phyloP scores from a whole-genome alignment of 2,329 filamentous ascomycete species.

The Zymoseptoria brevis region DNA sequence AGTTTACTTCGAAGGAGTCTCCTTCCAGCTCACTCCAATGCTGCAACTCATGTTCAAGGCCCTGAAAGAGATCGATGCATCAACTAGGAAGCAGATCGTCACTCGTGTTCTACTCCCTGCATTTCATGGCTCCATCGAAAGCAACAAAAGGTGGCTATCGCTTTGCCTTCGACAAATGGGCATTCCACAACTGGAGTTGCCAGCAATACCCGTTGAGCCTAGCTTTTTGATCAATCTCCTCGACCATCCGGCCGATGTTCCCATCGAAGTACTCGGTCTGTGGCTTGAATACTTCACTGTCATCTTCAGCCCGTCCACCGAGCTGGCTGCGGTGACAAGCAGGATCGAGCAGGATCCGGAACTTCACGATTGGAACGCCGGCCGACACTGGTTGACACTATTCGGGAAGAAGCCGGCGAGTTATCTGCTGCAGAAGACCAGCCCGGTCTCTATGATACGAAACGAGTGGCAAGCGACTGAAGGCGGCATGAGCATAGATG shows the following conservation, averaged over 20 bases:
- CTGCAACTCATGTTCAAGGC: conserved; percentile 6
- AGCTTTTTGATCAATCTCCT: conserved; percentile 7
- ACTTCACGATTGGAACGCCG: conserved; percentile 11
- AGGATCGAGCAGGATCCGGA: conserved; percentile 11
- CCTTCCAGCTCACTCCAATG: conserved; percentile 4
- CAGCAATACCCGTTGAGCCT: conserved; percentile 4
- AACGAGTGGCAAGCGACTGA: conserved; percentile 2
- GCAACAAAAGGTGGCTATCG: conserved; percentile 13
- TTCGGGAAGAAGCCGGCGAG: conserved; percentile 11
- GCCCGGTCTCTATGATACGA: background rate
- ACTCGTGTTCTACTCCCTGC: conserved; percentile 12
- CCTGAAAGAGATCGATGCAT: background rate
- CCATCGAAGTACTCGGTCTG: conserved; percentile 20
- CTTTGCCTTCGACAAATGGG: conserved; percentile 8
- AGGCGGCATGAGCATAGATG: conserved; percentile 1
- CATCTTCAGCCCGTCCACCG: conserved; percentile 18
- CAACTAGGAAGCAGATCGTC: conserved; percentile 5
- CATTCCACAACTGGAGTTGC: background rate
- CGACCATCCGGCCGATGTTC: conserved; percentile 10
- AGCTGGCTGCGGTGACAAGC: conserved; percentile 21
- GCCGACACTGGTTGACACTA: conserved; percentile 22
- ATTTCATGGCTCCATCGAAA: conserved; percentile 7
- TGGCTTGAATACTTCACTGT: conserved; percentile 19
- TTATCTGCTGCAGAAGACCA: background rate
- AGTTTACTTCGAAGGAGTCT: conserved; percentile 13